Conservation (phyloP, 371 early-diverging fungal genomes). For the Saksenaea vasiformis region DNA sequence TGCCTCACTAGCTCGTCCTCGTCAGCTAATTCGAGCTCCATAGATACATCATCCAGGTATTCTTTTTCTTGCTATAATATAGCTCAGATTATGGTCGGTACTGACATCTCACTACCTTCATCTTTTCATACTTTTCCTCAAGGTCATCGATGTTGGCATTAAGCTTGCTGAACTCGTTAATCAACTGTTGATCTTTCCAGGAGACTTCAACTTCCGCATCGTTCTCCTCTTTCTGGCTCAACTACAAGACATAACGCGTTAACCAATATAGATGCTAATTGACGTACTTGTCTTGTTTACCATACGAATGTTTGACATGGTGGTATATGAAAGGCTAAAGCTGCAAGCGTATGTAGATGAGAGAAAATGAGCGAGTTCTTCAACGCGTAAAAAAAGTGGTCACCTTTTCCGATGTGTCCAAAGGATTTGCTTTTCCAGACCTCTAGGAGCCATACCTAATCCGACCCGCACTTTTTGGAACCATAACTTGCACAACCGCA, state of each 20-base stretch:
- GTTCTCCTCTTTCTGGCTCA: slow-evolving; percentile 71
- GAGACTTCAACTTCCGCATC: slow-evolving; percentile 90
- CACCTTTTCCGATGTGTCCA: too few relatives aligned
- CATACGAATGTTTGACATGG: slow-evolving; percentile 22
- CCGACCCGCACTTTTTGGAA: too few relatives aligned
- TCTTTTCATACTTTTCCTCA: slow-evolving; percentile 76
- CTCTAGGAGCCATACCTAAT: too few relatives aligned
- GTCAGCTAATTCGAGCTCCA: slow-evolving; percentile 91
- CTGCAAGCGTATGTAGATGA: too few relatives aligned
- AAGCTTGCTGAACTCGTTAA: slow-evolving; percentile 90
- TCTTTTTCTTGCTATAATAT: slow-evolving; percentile 77
- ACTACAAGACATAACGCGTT: slow-evolving; percentile 15
- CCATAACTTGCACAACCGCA: too few relatives aligned
- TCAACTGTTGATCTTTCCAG: slow-evolving; percentile 93
- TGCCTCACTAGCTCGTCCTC: slow-evolving; percentile 88
- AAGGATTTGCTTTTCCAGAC: too few relatives aligned
- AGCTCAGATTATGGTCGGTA: background rate
- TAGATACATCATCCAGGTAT: slow-evolving; percentile 87
- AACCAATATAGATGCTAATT: background rate
- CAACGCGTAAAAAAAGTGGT: too few relatives aligned
- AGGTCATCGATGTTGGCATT: slow-evolving; percentile 77
- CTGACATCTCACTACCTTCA: slow-evolving; percentile 64
- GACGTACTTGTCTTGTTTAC: slow-evolving; percentile 3
- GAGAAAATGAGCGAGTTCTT: too few relatives aligned
- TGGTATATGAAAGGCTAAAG: background rate